These are phyloP conservation scores for Diaporthe capsici DNA, from an alignment of 2,329 filamentous ascomycete genomes.

Conservation along the genomic window DNA sequence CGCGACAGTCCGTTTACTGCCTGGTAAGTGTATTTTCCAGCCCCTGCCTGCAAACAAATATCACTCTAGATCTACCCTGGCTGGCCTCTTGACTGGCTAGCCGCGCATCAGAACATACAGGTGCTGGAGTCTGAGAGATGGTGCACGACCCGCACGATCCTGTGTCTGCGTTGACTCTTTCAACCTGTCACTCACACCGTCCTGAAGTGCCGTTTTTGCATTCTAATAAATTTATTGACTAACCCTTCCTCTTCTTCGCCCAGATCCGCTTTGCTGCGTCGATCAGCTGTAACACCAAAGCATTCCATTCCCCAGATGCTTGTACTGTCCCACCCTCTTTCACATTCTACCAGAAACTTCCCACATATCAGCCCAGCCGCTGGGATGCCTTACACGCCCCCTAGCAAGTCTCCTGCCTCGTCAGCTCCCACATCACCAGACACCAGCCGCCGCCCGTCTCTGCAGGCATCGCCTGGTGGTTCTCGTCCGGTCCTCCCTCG, in stretches of 20 bases:
- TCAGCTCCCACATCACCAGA: constrained; percentile 70
- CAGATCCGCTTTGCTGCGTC: constrained; percentile 45
- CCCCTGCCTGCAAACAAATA: background rate
- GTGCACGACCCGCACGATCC: no score
- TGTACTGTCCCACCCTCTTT: constrained; percentile 19
- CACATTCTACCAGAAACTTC: background rate
- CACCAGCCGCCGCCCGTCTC: constrained; percentile 71
- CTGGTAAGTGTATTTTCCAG: constrained; percentile 37
- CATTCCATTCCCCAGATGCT: constrained; percentile 30
- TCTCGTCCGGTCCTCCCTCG: constrained; percentile 70
- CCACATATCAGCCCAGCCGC: constrained; percentile 46
- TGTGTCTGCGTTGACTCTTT: background rate
- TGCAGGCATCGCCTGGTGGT: constrained; percentile 57
- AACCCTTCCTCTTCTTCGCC: background rate
- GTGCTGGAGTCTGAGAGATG: background rate
- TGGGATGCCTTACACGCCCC: constrained; percentile 91
- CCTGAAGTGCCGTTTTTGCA: background rate
- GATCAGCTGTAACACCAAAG: constrained; percentile 34
- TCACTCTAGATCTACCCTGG: background rate
- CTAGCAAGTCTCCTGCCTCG: constrained; percentile 75
- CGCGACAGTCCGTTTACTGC: constrained; percentile 34
- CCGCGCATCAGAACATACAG: background rate
- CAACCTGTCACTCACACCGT: background rate
- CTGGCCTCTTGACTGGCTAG: background rate
- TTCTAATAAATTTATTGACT: constrained; percentile 8